phyloP scores from a whole-genome alignment of 2,329 filamentous ascomycete genomes.

The Aureobasidium sp. region DNA sequence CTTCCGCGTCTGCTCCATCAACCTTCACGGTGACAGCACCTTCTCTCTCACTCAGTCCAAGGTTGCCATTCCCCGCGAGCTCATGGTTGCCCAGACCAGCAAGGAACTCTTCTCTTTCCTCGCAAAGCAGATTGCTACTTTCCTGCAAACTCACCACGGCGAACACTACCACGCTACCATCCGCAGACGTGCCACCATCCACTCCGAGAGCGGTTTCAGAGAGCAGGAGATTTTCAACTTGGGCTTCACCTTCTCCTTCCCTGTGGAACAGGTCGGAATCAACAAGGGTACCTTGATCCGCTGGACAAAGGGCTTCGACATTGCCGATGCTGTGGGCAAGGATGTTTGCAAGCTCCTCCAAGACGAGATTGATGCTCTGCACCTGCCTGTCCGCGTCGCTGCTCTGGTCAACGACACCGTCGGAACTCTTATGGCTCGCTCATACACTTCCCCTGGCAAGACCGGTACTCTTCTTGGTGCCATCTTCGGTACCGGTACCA shows the following conservation, averaged over 20 bases:
- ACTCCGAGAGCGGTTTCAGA: conserved; percentile 51
- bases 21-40: conserved; percentile 87
- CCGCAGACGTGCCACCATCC: conserved; percentile 55
- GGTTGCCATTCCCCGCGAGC: conserved; percentile 76
- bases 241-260: conserved; percentile 99
- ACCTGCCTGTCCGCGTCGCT: conserved; percentile 86
- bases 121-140: conserved; percentile 83
- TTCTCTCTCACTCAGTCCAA: conserved; percentile 93
- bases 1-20: conserved; percentile 93
- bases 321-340: conserved; percentile 86
- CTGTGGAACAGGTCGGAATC: conserved; percentile 86
- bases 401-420: conserved; percentile 97
- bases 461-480: conserved; percentile 83
- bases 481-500: conserved; percentile 96
- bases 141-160: conserved; percentile 78
- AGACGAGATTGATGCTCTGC: conserved; percentile 76
- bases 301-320: conserved; percentile 99
- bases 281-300: conserved; percentile 91
- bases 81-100: conserved; percentile 84
- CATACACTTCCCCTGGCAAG: conserved; percentile 86
- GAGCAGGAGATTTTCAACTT: conserved; percentile 81
- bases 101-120: conserved; percentile 87
- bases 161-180: conserved; percentile 68
- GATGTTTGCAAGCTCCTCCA: conserved; percentile 91
- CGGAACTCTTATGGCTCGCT: conserved; percentile 93